These are phyloP conservation scores for Babesia microti DNA, from an alignment of 169 alveolate species.

Conservation along the genomic window DNA sequence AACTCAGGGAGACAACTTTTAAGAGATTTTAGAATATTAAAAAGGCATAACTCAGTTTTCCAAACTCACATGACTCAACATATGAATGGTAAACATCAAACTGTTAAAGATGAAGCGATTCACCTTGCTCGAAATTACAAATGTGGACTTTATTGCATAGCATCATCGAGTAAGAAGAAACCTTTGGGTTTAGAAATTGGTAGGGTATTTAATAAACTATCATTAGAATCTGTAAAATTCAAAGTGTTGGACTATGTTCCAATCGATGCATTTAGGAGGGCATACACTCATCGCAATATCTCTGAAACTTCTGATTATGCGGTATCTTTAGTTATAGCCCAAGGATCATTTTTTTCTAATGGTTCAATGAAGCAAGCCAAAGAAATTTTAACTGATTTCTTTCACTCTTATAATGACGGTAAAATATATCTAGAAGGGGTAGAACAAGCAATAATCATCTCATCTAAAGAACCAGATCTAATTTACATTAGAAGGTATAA, in stretches of 20 bases:
- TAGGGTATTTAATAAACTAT: constrained; percentile 19
- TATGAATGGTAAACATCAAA: no score
- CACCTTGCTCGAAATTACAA: no score
- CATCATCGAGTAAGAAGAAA: constrained; percentile 35
- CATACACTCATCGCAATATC: constrained; percentile 4
- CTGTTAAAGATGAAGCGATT: no score
- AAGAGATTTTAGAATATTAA: no score
- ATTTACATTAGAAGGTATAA: background rate
- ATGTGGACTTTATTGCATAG: constrained; percentile 36
- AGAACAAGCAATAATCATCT: background rate
- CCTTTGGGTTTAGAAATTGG: constrained; percentile 41
- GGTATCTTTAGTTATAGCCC: background rate
- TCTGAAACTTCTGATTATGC: background rate
- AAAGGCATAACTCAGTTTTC: no score
- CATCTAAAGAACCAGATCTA: background rate
- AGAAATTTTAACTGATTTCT: background rate
- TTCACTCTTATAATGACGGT: background rate
- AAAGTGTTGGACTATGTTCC: constrained; percentile 13
- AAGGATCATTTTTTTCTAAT: background rate
- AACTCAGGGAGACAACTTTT: no score
- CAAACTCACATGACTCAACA: no score
- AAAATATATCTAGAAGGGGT: constrained; percentile 1
- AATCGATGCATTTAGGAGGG: constrained; percentile 19
- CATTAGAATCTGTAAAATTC: constrained; percentile 28
- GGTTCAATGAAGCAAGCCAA: background rate